A percentile compares a stretch with the other conserved stretches of the same genome.
Evolutionary conservation across 345 rosid species (phyloP).

Genomic region (Dimocarpus longan): DNA sequence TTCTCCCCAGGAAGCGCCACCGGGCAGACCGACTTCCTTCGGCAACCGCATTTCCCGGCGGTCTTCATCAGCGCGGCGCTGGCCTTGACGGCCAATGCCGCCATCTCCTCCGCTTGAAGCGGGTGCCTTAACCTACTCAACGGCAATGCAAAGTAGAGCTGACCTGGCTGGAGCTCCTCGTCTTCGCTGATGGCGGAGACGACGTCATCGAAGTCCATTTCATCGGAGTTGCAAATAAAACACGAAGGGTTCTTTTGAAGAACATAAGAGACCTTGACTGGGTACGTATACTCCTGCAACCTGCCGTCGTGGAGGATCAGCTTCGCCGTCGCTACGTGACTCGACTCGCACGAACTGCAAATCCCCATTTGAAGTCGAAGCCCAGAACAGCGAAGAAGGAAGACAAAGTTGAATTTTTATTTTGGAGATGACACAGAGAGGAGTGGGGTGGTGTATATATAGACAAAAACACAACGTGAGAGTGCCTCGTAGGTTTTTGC

Average conservation of each 20-base stretch:
- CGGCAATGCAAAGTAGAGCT: slow-evolving; percentile 84
- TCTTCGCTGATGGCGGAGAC: slow-evolving; percentile 62
- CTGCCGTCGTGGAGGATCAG: slow-evolving; percentile 77
- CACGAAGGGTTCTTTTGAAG: slow-evolving; percentile 54
- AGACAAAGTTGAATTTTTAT: not conserved
- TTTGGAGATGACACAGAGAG: slow-evolving; percentile 15
- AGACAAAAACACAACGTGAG: too few relatives aligned
- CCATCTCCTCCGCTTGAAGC: slow-evolving; percentile 85
- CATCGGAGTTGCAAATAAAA: slow-evolving; percentile 93
- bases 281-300: slow-evolving; percentile 72
- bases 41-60: slow-evolving; percentile 43
- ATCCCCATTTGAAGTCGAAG: slow-evolving; percentile 60
- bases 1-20: slow-evolving; percentile 32
- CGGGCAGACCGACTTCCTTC: slow-evolving; percentile 42
- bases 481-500: too few relatives aligned
- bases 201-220: slow-evolving; percentile 88
- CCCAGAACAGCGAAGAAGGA: not conserved
- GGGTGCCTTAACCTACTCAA: slow-evolving; percentile 61
- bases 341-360: slow-evolving; percentile 79
- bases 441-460: slow-evolving; percentile 20
- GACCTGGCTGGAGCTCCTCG: slow-evolving; percentile 84
- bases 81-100: slow-evolving; percentile 97
- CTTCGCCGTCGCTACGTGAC: slow-evolving; percentile 75
- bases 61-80: slow-evolving; percentile 77
- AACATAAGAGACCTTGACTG: slow-evolving; percentile 75